Base-by-base conservation (phyloP, 306 rosid species). In the Vigna radiata region DNA sequence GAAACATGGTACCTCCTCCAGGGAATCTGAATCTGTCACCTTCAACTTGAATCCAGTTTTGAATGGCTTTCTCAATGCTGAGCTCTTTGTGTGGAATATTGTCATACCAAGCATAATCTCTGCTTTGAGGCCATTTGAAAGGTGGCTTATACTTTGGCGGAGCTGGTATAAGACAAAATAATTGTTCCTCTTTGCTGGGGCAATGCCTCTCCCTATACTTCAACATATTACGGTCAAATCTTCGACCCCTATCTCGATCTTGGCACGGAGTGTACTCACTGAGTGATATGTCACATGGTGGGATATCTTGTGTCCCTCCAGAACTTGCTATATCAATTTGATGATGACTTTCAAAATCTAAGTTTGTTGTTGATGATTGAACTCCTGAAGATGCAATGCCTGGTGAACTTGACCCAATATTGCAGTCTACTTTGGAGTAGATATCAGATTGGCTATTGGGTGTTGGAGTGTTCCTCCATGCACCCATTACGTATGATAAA, bases 1-100 rank as follows among this genome's bases (percentile, higher is more conserved):
- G 97, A 82, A 95, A 95, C 97, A 89, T 89, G 11, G 99, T 95
- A 23, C 99, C 99, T 64, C 99, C 99, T 11, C 99, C 99, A 1
- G 99, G 99, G 73, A 95, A 95, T 82, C 94, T 87, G 73, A 95
- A 95, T 11, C 88, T 58, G 27, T 90, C 91, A 67, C 97, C 97
- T 72, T 92, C 98, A 37, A 95, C 96, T 71, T 88, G 99, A 85
- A 95, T 92, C 99, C 99, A 95, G 41, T 95, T 95, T 73, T 95
- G 99, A 62, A 90, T 58, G 37, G 97, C 99, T 80, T 95, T 95
- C 84, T 95, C 99, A 41, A 95, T 87, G 69, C 99, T 95, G 27
- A 95, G 97, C 49, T 89, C 97, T 75, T 90, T 92, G 33, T 95
- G 99, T 0, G 99, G 99, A 69, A 95, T 95, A 78, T 95, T 95